Conservation (phyloP, 2,329 filamentous ascomycete species). For the Penicillium brasilianum region DNA sequence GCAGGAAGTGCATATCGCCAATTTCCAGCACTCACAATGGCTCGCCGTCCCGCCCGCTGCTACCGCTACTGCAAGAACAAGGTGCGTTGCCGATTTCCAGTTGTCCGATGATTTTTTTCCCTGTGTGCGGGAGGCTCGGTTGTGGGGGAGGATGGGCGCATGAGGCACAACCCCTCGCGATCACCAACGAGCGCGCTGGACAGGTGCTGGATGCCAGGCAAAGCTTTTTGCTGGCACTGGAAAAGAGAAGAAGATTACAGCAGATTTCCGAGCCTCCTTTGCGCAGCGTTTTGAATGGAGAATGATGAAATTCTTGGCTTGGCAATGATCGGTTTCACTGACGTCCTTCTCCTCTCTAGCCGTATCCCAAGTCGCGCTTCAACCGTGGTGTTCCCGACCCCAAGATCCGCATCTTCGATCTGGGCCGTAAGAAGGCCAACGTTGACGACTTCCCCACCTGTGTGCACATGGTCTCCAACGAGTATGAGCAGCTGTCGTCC, state of each 20-base stretch:
- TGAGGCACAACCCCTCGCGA: constrained; percentile 12
- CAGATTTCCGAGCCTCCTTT: background rate
- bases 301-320: constrained; percentile 1
- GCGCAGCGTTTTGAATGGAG: too few relatives aligned
- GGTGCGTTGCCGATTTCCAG: constrained; percentile 63
- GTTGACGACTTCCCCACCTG: constrained; percentile 99
- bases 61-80: constrained; percentile 99
- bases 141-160: constrained; percentile 33
- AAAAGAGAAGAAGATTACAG: too few relatives aligned
- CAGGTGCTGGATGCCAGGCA: background rate
- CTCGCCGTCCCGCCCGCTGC: constrained; percentile 98
- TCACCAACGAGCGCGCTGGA: constrained; percentile 1
- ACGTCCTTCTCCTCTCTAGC: constrained; percentile 56
- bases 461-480: constrained; percentile 99
- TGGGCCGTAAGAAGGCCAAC: constrained; percentile 96
- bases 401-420: constrained; percentile 96
- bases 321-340: constrained; percentile 24
- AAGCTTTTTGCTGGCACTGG: background rate
- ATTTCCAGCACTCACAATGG: constrained; percentile 81
- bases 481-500: constrained; percentile 99
- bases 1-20: constrained; percentile 53
- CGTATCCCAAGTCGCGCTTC: constrained; percentile 99
- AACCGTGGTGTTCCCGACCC: constrained; percentile 94
- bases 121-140: constrained; percentile 34
- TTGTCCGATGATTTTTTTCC: constrained; percentile 30